Base-by-base conservation (phyloP, 345 rosid species). In the Cardiospermum halicacabum region DNA sequence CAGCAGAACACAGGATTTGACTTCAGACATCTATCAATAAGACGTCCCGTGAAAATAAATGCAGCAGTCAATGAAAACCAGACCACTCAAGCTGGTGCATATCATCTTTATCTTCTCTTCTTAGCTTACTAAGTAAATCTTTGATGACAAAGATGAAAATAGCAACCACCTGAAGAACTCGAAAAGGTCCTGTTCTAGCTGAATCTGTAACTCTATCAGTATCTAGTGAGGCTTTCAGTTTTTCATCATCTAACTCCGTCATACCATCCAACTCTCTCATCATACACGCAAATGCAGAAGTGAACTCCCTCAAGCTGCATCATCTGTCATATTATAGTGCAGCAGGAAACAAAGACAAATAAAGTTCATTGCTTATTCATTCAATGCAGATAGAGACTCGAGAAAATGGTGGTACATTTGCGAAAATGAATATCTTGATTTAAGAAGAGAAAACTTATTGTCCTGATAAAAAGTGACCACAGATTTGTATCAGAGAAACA, bases 391-490 rank as follows among this genome's bases (percentile, higher is more conserved):
- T 16, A 47, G 12, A 10, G 13, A 27, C 31, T 22, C 30, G 11
- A 28, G 21, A 39, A 28, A 42, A 39, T 5, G 11, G 19, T 24
- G 5, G 27, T 18, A 65, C 40, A 55, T 26, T 36, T 13, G 47
- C 27, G 36, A 32, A 30, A 60, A 72, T 31, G 28, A 47, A 26
- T 73, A 90, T 96, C 95, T 88, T 71, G 85, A 78, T 71, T 81
- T 34, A 87, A 58, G 85, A 85, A 85, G 69, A 90, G 84, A 75
- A 80, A 87, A 78, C 98, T 84, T 27, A 71, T 67, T 53, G 80
- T 78, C 69, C 90, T 77, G 64, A 94, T 84, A 36, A 88, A 53
- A 60, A 87, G 81, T 49, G 83, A 57, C 96, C 99, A 94, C 32
- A 87, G 68, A 60, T 76, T 67, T 42, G 49, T 51, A 34, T 65